Percentiles rank a stretch among this genome's conserved stretches.
phyloP scores from a whole-genome alignment of 371 early-diverging fungal genomes.

The Mucor lusitanicus region DNA sequence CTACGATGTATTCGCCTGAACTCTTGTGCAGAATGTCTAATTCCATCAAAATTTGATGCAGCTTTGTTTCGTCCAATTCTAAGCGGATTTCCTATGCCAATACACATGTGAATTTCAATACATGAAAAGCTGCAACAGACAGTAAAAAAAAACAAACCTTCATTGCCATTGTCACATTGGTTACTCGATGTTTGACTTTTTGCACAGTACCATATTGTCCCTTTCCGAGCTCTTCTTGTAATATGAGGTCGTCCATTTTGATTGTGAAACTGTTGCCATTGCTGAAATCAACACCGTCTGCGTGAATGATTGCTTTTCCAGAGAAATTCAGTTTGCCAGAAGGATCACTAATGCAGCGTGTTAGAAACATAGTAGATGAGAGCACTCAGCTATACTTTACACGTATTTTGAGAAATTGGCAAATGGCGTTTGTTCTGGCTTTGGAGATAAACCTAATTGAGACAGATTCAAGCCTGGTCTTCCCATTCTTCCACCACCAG shows the following conservation, averaged over 20 bases:
- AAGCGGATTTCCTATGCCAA: slow-evolving; percentile 81
- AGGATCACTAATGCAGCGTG: slow-evolving; percentile 63
- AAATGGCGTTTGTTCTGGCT: slow-evolving; percentile 59
- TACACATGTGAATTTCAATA: not conserved
- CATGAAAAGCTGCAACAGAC: not conserved
- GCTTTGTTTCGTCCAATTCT: slow-evolving; percentile 84
- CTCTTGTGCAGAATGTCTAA: slow-evolving; percentile 81
- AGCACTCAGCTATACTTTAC: slow-evolving; percentile 39
- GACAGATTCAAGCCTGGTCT: slow-evolving; percentile 39
- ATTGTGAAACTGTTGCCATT: slow-evolving; percentile 87
- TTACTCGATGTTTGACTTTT: slow-evolving; percentile 84
- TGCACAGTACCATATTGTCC: slow-evolving; percentile 95
- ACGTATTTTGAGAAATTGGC: slow-evolving; percentile 73
- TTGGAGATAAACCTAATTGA: slow-evolving; percentile 38
- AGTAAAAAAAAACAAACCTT: slow-evolving; percentile 47
- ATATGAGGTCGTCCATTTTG: slow-evolving; percentile 82
- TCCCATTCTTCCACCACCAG: slow-evolving; percentile 28
- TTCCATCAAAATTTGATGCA: slow-evolving; percentile 29
- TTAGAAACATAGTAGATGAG: not conserved
- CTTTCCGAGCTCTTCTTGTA: slow-evolving; percentile 81
- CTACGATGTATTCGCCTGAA: slow-evolving; percentile 87
- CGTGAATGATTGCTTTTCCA: slow-evolving; percentile 90
- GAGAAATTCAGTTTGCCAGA: slow-evolving; percentile 89
- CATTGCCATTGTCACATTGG: slow-evolving; percentile 93
- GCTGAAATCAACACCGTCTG: slow-evolving; percentile 89